Evolutionary conservation across 345 rosid species (phyloP), one percentile per base, ranked within the genome.

Genomic region (Turritis glabra): DNA sequence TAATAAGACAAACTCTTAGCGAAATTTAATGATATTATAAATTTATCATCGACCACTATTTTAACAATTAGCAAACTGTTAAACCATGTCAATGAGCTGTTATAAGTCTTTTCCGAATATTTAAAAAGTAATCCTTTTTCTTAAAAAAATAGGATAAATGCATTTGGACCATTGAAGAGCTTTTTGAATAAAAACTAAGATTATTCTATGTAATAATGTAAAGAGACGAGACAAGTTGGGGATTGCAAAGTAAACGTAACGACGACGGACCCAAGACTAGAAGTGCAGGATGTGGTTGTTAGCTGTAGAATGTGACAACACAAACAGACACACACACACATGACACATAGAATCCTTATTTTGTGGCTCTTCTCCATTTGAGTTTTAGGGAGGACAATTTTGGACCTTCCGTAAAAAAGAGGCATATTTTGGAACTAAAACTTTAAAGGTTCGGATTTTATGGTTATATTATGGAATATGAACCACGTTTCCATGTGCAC

Each of bases 1-100:
- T 73, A 73, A 73, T 73, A 63, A 72, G 54, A 13, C 53, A 72
- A 72, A 38, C 53, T 33, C 12, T 38, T 72, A 38, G 59, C 50
- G 23, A 25, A 47, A 17, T 38, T 59, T 37, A n/a, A 59, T 50
- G 13, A 37, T 43, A 41, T 23, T 47, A n/a, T n/a, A n/a, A n/a
- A n/a, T n/a, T n/a, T n/a, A 47, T 58, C 29, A 32, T 58, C 27
- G 17, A 47, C 50, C 61, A 23, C 5, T 47, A 4, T 22, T 10
- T 25, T 38, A 67, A 54, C 40, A 27, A n/a, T 18, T 11, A 53
- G 23, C 12, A 5, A 25, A n/a, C n/a, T n/a, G n/a, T n/a, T n/a
- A n/a, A 43, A 18, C 63, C 46, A 69, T 69, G 55, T 29, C 30
- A 46, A 57, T 41, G 64, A 56, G n/a, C 33, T 44, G 18, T 17